phyloP scores from a whole-genome alignment of 768 basidiomycete genomes.

The Termitomyces sp. region DNA sequence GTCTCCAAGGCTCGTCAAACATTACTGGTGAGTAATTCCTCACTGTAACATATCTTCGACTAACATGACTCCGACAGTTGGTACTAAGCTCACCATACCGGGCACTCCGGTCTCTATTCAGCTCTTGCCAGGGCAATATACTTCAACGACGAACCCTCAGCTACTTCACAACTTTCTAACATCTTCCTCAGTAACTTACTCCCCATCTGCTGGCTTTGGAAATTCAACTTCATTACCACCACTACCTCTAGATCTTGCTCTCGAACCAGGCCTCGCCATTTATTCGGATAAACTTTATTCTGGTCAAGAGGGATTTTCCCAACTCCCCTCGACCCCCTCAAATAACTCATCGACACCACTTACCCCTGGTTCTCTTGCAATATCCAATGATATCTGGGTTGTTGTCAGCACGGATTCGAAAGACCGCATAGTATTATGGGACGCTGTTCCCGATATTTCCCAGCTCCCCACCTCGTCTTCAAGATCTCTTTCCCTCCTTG shows the following conservation, averaged over 20 bases:
- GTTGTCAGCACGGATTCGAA: conserved; percentile 52
- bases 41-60: neutral
- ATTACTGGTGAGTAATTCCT: conserved; percentile 44
- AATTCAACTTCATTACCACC: conserved; percentile 47
- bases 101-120: conserved; percentile 48
- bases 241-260: conserved; percentile 61
- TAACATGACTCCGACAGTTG: conserved; percentile 40
- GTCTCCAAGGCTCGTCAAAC: conserved; percentile 74
- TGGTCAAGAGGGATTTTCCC: conserved; percentile 54
- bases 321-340: conserved; percentile 45
- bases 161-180: conserved; percentile 65
- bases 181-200: conserved; percentile 52
- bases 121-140: conserved; percentile 75
- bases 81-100: conserved; percentile 54
- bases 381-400: conserved; percentile 68
- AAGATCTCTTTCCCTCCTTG: conserved; percentile 53
- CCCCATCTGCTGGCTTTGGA: conserved; percentile 57
- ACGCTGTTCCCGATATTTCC: conserved; percentile 67
- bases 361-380: conserved; percentile 52
- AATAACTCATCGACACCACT: conserved; percentile 45
- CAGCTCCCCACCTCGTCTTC: conserved; percentile 51
- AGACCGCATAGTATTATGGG: conserved; percentile 68
- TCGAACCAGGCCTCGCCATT: conserved; percentile 62
- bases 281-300: conserved; percentile 61
- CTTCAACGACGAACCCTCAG: conserved; percentile 63